Base-by-base conservation (phyloP, 345 rosid genomes). In the Aquilaria yunnanensis region DNA sequence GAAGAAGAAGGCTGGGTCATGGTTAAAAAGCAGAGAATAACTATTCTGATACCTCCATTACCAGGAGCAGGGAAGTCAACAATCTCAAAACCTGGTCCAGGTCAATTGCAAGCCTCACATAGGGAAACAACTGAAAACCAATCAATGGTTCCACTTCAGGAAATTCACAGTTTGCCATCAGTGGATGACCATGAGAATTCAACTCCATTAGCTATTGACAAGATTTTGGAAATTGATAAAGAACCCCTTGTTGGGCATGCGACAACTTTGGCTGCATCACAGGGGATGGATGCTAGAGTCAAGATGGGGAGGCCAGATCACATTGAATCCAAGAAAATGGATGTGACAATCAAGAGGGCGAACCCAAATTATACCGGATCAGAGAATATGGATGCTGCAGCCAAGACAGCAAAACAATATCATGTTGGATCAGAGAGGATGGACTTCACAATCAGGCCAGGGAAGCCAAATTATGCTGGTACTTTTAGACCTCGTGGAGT, bases 21-120 rank as follows among this genome's bases (percentile, higher is more conserved):
- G 14, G 89, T 89, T 72, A 86, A 85, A 64, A 85, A 75, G 76
- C 94, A 86, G 72, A 79, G 77, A 69, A 80, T 89, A 65, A 75
- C 83, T 60, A 81, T 89, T 80, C 68, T 83, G 23, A 63, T 89
- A 68, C 91, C 96, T 70, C 71, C 89, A 50, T 75, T 77, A 43
- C 78, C 79, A 32, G 14, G 32, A 2, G 62, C 80, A 51, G 64
- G 58, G 48, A 70, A 58, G 12, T 62, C 74, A 48, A 62, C 64
- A 47, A 3, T 63, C 54, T 76, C 74, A 65, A 77, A 72, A 58
- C 78, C 80, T 29, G 79, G 67, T 54, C 72, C 65, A 48, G 59
- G 64, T 67, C 76, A 72, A 11, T 32, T 54, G 51, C 80, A 74
- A 71, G 73, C 67, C 23, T 45, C 32, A 58, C 66, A 75, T 4